Conservation (phyloP, 1,284 basidiomycete genomes). For the Malassezia obtusa region DNA sequence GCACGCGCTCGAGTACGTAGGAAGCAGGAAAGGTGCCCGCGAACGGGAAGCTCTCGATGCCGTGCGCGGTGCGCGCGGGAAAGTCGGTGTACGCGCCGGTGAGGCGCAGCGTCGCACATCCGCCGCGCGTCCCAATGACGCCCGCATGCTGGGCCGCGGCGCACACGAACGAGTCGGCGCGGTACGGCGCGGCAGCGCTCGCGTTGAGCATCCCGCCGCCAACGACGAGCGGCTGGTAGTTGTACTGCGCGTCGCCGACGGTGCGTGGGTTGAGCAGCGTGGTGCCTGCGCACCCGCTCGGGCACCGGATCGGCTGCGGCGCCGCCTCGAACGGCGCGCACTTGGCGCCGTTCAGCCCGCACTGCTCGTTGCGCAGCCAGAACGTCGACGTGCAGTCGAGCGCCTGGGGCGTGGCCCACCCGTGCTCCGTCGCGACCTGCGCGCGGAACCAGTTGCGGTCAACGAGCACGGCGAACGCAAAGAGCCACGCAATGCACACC, state of each 20-base stretch:
- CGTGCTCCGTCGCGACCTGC: slow-evolving; percentile 14
- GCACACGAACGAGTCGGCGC: slow-evolving; percentile 76
- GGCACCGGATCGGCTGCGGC: slow-evolving; percentile 64
- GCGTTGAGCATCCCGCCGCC: slow-evolving; percentile 61
- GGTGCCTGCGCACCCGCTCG: slow-evolving; percentile 60
- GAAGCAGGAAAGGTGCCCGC: slow-evolving; percentile 63
- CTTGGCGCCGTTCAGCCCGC: slow-evolving; percentile 62
- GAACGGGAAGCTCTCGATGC: slow-evolving; percentile 64
- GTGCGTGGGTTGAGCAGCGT: slow-evolving; percentile 65
- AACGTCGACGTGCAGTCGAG: slow-evolving; percentile 37
- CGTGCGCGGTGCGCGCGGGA: slow-evolving; percentile 56
- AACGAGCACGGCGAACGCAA: slow-evolving; percentile 31
- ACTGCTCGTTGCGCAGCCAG: slow-evolving; percentile 50
- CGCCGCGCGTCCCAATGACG: slow-evolving; percentile 60
- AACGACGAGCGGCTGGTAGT: slow-evolving; percentile 66
- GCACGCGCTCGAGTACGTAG: slow-evolving; percentile 52
- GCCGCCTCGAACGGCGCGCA: slow-evolving; percentile 59
- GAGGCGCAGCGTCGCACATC: slow-evolving; percentile 64
- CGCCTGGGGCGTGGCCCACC: slow-evolving; percentile 17
- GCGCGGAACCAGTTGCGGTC: slow-evolving; percentile 33
- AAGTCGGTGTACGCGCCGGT: slow-evolving; percentile 65
- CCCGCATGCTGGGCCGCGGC: slow-evolving; percentile 68
- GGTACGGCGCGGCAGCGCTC: slow-evolving; percentile 51
- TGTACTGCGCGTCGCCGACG: slow-evolving; percentile 60
- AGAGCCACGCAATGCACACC: slow-evolving; percentile 32